Evolutionary conservation across 257 asterid genomes (phyloP), one percentile per base, ranked within the genome.

Genomic region (Solanum ossicruentum): DNA sequence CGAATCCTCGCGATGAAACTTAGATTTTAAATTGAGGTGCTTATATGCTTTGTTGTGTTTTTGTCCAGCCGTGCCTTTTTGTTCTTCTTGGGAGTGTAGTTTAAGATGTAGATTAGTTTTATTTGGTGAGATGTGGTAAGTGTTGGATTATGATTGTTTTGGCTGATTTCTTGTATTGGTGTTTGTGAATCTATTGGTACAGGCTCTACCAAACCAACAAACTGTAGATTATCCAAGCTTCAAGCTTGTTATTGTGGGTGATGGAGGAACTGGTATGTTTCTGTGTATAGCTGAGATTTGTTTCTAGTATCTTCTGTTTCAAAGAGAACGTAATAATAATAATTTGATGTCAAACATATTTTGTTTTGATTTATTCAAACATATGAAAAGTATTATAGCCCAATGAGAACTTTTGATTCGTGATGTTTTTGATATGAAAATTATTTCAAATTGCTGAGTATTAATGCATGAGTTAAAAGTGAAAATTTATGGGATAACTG

Each of bases 191-290:
- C 15, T 49, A 7, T 75, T 49, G 10, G 21, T 26, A 36, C 71
- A 89, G 95, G 93, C 95, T 60, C 85, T 92, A 83, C 94, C 97
- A 21, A 93, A 89, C 89, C 96, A 93, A 49, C 94, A 91, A 87
- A 93, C 96, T 61, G 95, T 92, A 55, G 94, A 92, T 73, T 93
- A 92, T 86, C 97, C 97, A 3, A 93, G 92, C 90, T 93, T 93
- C 91, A 93, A 93, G 93, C 97, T 93, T 79, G 97, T 93, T 2
- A 90, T 93, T 83, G 97, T 93, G 49, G 95, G 95, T 8, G 97
- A 93, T 89, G 95, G 96, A 13, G 95, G 97, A 80, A 93, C 97
- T 63, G 97, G 95, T 93, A 89, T 73, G 18, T 49, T 86, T 83
- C 15, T 2, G 12, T 43, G 36, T n/a, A 20, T 43, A n/a, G 12